Base-by-base conservation (phyloP, 2,329 filamentous ascomycete species). In the Exserohilum rostratum region DNA sequence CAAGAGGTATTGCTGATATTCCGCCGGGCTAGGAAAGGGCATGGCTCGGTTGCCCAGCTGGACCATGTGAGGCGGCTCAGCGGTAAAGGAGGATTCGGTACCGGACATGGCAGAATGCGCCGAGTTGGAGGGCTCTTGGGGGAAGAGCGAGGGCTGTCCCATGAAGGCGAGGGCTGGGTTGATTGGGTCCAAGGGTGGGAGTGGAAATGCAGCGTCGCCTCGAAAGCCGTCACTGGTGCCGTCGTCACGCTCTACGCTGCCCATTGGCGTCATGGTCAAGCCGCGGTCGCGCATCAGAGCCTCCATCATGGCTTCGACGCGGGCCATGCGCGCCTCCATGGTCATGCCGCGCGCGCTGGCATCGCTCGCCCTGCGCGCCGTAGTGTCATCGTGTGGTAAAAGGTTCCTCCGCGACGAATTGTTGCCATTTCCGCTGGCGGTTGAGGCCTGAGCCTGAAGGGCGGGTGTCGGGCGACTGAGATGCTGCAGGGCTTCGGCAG, bases 301-400 rank as follows among this genome's bases (percentile, higher is more conserved):
- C 37, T 73, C 68, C 70, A 74, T 71, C 70, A 74, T 71, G 33
- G 59, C 55, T 56, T 74, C 71, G 5, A 74, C 65, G 9, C 71
- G 61, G 9, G 68, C 57, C 71, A 74, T 74, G 29, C 71, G 69
- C 22, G 62, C 62, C 52, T 74, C 70, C 66, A 74, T 70, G 3
- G 70, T 66, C 45, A 66, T 50, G 7, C 64, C 63, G 20, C 62
- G 50, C 12, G 63, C 44, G 38, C 68, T 67, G 47, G 65, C 66
- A 54, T 72, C 67, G 46, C 70, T 72, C 17, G 60, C 60, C 35
- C 66, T 49, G 1, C 67, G 64, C 44, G 68, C 22, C 4, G 22
- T 67, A 5, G 57, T 57, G 13, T 49, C 50, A 5, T 65, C 56
- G 13, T 66, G 63, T 6, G 69, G 66, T 37, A 68, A 44, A 5